Percentiles rank a stretch among this genome's conserved stretches.
Conservation (phyloP, 495 filamentous ascomycete species). For the Penicillium roqueforti region DNA sequence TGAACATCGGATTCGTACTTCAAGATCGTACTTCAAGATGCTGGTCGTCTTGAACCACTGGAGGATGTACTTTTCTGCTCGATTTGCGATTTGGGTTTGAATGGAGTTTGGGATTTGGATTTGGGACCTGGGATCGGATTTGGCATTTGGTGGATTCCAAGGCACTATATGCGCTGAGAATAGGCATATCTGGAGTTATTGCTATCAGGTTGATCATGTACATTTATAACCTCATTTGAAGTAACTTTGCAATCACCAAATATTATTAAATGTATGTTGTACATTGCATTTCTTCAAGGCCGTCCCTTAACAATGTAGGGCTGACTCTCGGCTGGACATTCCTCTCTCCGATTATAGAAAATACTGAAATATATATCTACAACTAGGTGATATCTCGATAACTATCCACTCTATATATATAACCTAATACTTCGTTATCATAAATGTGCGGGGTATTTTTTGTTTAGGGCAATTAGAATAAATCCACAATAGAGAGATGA, state of each 20-base stretch:
- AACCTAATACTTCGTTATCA: background rate
- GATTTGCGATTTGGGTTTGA: background rate
- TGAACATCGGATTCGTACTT: background rate
- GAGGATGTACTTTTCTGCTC: background rate
- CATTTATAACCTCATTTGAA: background rate
- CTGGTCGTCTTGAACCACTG: slow-evolving; percentile 2
- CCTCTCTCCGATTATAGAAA: background rate
- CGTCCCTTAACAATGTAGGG: background rate
- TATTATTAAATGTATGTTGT: background rate
- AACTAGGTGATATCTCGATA: background rate
- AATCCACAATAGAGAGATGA: background rate
- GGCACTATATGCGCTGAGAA: background rate
- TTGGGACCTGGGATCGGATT: background rate
- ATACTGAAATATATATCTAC: no score
- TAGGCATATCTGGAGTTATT: background rate
- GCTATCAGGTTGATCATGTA: background rate
- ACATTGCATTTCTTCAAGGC: background rate
- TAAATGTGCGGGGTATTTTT: background rate
- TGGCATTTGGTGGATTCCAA: background rate
- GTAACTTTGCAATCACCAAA: background rate
- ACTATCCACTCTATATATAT: background rate
- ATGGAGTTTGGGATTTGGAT: background rate
- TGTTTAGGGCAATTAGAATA: background rate
- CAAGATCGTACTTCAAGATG: background rate
- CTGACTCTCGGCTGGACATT: background rate